Evolutionary conservation across 1,284 basidiomycete species (phyloP).

Genomic region (Heliocybe sulcata): DNA sequence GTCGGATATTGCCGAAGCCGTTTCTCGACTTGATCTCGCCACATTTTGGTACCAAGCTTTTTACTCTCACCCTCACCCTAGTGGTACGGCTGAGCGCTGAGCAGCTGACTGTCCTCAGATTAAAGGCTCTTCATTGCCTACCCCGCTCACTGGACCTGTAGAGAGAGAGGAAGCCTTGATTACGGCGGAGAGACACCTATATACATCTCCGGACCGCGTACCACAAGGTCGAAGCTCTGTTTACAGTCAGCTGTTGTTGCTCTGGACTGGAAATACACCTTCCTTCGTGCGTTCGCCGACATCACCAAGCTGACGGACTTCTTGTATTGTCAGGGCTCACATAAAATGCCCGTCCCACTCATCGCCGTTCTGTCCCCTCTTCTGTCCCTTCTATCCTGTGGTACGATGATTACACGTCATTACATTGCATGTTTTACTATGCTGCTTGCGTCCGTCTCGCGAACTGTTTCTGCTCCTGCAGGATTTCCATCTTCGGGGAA

Average conservation of each 20-base stretch:
- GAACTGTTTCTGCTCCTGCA: conserved; percentile 26
- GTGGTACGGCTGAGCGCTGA: too few species aligned
- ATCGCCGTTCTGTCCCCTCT: too few species aligned
- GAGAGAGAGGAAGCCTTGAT: too few species aligned
- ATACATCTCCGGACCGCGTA: not conserved
- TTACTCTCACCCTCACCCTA: too few species aligned
- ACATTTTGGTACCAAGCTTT: too few species aligned
- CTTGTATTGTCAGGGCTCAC: not conserved
- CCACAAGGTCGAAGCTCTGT: not conserved
- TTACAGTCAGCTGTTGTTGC: not conserved
- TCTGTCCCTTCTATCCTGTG: not conserved
- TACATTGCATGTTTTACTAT: not conserved
- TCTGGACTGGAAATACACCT: not conserved
- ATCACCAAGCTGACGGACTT: not conserved
- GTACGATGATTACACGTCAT: not conserved
- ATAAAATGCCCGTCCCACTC: too few species aligned
- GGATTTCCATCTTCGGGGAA: conserved; percentile 67
- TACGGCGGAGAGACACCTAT: too few species aligned
- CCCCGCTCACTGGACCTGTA: too few species aligned
- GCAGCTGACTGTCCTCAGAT: too few species aligned
- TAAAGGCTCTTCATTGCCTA: too few species aligned
- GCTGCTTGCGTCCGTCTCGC: conserved; percentile 7
- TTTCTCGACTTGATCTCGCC: too few species aligned
- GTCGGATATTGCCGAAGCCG: too few species aligned
- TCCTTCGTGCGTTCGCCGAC: not conserved